Evolutionary conservation across 148 eudicot species (phyloP), one percentile per base, ranked within the genome.

Genomic region (Chenopodium suecicum): DNA sequence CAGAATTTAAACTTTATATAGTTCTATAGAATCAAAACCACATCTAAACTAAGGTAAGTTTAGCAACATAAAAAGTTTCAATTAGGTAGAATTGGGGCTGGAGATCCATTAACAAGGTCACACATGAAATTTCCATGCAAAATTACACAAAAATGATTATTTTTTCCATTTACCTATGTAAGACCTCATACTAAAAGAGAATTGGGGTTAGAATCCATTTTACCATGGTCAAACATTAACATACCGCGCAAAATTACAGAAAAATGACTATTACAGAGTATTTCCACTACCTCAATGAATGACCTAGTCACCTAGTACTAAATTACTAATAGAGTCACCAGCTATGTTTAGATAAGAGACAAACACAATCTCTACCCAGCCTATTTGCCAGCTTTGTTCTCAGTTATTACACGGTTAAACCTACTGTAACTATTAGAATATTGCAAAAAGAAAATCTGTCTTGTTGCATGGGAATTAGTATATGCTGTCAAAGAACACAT

Each of bases 1-100:
- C 75, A 91, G 79, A 76, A 81, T 32, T 58, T 0, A 58, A 13
- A 58, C 17, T 58, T 16, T 9, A 67, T 17, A 58, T 14, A 80
- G 64, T 25, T 47, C 62, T 80, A 54, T 34, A 44, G 19, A 44
- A 63, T 16, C 68, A 23, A 68, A 41, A 34, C 47, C 1, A 3
- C 20, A 72, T 72, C 48, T 29, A 67, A 46, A 72, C 19, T 27
- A 22, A 1, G 22, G 23, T 16, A 25, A 27, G 32, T 52, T 23
- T 4, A 74, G 62, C 62, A 74, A 4, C 23, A 19, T 5, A 73
- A 47, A 23, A 13, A 1, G 54, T 4, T 47, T 74, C 37, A 50
- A 7, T 41, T 50, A 14, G 41, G 16, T 10, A 71, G 44, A 4
- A 22, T 41, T 71, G 75, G 29, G 13, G 9, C 22, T 19, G 4